Percentiles rank a stretch among this genome's conserved stretches.
Conservation (phyloP, 2,329 filamentous ascomycete species). For the Pseudocercospora crystallina region DNA sequence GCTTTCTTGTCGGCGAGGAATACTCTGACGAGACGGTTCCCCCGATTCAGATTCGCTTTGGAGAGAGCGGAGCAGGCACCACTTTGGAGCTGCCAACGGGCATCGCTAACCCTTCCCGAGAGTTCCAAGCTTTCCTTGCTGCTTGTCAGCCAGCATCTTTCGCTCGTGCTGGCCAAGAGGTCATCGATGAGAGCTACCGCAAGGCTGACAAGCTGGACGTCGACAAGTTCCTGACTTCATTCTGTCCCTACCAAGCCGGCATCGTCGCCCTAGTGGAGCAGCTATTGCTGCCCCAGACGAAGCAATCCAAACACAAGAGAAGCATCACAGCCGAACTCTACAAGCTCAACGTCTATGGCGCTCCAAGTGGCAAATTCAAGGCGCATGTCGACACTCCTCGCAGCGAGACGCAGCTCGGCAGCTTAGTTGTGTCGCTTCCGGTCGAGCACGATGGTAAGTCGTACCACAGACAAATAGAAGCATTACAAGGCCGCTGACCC, state of each 20-base stretch:
- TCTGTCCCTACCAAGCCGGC: constrained; percentile 53
- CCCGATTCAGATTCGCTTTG: constrained; percentile 9
- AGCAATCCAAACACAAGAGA: neutral
- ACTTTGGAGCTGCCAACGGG: neutral
- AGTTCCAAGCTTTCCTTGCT: constrained; percentile 13
- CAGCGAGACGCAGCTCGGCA: constrained; percentile 25
- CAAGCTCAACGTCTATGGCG: constrained; percentile 53
- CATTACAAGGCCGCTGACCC: too few species aligned
- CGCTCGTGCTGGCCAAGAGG: constrained; percentile 46
- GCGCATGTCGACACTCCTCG: constrained; percentile 33
- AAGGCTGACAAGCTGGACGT: constrained; percentile 55
- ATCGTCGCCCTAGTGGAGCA: constrained; percentile 55
- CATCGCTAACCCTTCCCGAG: neutral
- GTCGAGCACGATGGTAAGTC: constrained; percentile 30
- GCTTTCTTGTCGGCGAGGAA: neutral
- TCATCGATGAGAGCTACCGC: constrained; percentile 55
- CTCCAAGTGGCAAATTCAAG: constrained; percentile 25
- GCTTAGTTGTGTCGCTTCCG: constrained; percentile 27
- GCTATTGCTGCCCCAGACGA: constrained; percentile 41
- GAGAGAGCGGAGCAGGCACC: neutral
- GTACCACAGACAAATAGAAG: too few species aligned
- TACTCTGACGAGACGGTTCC: neutral
- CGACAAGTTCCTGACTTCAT: constrained; percentile 44
- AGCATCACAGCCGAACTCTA: constrained; percentile 53
- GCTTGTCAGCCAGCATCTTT: constrained; percentile 50